Evolutionary conservation across 2,329 filamentous ascomycete genomes (phyloP), one percentile per base, ranked within the genome.

Genomic region (Fusarium domesticum): DNA sequence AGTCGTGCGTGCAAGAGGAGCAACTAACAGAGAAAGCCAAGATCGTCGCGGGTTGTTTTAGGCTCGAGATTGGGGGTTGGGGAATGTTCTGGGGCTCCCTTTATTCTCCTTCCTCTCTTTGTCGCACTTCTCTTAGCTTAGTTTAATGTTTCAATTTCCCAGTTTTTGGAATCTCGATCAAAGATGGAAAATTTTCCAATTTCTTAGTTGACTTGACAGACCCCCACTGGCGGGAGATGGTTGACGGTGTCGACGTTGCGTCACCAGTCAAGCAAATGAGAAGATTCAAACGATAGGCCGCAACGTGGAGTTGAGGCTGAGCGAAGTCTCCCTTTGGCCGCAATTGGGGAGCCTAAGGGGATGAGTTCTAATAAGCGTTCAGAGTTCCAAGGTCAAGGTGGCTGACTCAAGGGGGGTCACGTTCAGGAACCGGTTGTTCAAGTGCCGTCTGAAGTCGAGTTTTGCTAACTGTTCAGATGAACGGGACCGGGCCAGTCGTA

Each of bases 261-360:
- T 58, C 57, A 57, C 48, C 53, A 48, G 53, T 49, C 48, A 56
- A 51, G 55, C 42, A 18, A 58, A 55, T 40, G 44, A 47, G 43
- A 57, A 35, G 37, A 49, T 35, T 44, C 38, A 35, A n/a, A 35
- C 47, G 49, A 39, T 53, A 55, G 54, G 58, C 51, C 54, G 53
- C 53, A 45, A 35, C 57, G 57, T 57, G 57, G 57, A 43, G 53
- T 56, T 48, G 42, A 53, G 49, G 52, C 49, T 50, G 55, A 52
- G 49, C 55, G 50, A 53, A 55, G 36, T 53, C 41, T 48, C 10
- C 38, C 40, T 54, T 54, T 45, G 56, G 48, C 35, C 39, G 31
- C 45, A 23, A 42, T 37, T 46, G 55, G 37, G 45, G 48, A 49
- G 48, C 54, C 23, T 11, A 16, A 35, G 30, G 30, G 34, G 49